Base-by-base conservation (phyloP, 148 eudicot genomes). In the Rhododendron simsii region DNA sequence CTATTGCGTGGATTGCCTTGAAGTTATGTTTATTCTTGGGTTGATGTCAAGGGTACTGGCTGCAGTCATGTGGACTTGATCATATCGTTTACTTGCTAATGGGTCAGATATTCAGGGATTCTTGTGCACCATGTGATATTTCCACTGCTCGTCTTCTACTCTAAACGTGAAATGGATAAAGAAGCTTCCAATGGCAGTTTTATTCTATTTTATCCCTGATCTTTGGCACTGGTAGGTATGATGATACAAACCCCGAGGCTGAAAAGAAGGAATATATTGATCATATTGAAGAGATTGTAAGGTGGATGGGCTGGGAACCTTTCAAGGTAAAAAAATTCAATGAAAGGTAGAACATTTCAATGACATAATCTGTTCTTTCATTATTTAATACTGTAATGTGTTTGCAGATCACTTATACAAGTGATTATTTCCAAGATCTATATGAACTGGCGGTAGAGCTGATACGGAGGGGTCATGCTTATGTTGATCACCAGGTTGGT, bases 241-340 rank as follows among this genome's bases (percentile, higher is more conserved):
- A 97, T 89, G 99, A 97, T 90, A 97, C 99, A 83, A 97, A 97
- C 76, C 99, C 98, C 23, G 99, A 97, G 87, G 99, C 99, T 78
- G 99, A 97, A 89, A 95, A 94, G 91, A 88, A 93, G 89, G 98
- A 97, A 89, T 92, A 92, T 80, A 91, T 92, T 57, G 93, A 92
- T 91, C 94, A 92, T 86, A 92, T 92, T 51, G 87, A 92, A 90
- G 98, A 97, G 87, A 97, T 95, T 86, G 98, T 97, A 41, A 81
- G 86, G 73, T 97, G 99, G 99, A 95, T 97, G 96, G 99, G 99
- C 30, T 97, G 99, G 99, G 89, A 93, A 87, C 99, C 99, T 74
- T 91, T 87, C 90, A 94, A 97, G 95, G 99, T 97, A 90, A 47
- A 71, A 30, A 30, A 28, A n/a, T 26, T 30, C 39, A 71, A 71